Evolutionary conservation across 2,329 filamentous ascomycete species (phyloP).

Genomic region (Hypoxylon sp.): DNA sequence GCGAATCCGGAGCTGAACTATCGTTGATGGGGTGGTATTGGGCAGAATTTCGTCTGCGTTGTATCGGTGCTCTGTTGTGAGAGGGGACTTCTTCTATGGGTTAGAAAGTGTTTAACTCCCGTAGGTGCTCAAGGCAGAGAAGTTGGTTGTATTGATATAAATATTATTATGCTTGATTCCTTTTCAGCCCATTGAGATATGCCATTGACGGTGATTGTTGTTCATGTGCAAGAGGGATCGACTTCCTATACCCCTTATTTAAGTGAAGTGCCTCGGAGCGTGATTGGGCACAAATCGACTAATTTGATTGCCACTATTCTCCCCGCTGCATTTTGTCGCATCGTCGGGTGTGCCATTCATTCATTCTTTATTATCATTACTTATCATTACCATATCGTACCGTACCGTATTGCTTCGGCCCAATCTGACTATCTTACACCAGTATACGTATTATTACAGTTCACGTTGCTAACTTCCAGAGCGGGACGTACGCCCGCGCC

Average conservation of each 20-base stretch:
- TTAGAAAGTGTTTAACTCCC: not conserved
- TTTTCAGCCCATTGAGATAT: not conserved
- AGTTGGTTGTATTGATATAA: not conserved
- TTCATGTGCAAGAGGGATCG: not conserved
- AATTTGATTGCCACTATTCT: slow-evolving; percentile 3
- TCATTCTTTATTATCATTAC: slow-evolving; percentile 18
- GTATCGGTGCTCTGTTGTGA: not conserved
- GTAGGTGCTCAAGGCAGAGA: not conserved
- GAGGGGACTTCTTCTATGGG: not conserved
- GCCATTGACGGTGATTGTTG: not conserved
- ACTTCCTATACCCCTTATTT: not conserved
- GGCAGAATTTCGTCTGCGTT: not conserved
- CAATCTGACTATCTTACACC: slow-evolving; percentile 8
- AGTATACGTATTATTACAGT: not conserved
- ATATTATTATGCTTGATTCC: not conserved
- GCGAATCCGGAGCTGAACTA: slow-evolving; percentile 72
- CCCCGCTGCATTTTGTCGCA: not conserved
- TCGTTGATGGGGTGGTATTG: slow-evolving; percentile 48
- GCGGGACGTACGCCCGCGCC: slow-evolving; percentile 46
- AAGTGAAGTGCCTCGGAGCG: not conserved
- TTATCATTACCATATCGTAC: slow-evolving; percentile 8
- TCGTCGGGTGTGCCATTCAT: not conserved
- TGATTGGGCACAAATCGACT: not conserved
- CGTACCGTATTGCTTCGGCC: slow-evolving; percentile 1
- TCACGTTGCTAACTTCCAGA: slow-evolving; percentile 50